Evolutionary conservation across 306 rosid genomes (phyloP), one percentile per base, ranked within the genome.

Genomic region (Quercus robur): DNA sequence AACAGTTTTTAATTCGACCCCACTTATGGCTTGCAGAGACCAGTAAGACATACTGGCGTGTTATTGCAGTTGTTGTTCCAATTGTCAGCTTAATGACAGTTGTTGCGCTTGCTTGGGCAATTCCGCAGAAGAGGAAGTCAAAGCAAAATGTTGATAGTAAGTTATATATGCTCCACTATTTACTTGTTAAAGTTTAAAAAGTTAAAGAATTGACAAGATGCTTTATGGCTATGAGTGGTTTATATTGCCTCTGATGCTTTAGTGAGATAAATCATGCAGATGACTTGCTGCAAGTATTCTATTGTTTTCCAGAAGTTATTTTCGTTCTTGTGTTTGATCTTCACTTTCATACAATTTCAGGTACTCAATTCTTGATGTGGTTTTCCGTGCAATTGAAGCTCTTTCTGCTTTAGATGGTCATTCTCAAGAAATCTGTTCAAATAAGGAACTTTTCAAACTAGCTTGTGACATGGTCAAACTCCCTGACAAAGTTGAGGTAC

Each of bases 401-500:
- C 89, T 95, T 79, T 93, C 99, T 78, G 88, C 86, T 70, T 51
- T 90, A 57, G 97, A 95, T 77, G 90, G 84, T 35, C 85, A 90
- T 87, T 95, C 95, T 85, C 90, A 77, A 75, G 92, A 91, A 76
- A 86, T 93, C 66, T 90, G 97, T 84, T 87, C 92, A 78, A 90
- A 89, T 82, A 79, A 88, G 86, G 82, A 91, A 75, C 91, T 93
- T 78, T 90, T 95, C 64, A 86, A 64, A 58, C 82, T 89, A 75
- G 85, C 81, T 70, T 85, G 87, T 80, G 82, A 82, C 55, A 81
- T 95, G 75, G 82, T 91, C 70, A 95, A 87, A 85, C 79, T 95
- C 66, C 93, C 89, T 51, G 95, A 95, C 82, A 93, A 91, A 93
- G 90, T 81, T 75, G 99, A 95, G 99, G 98, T 95, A 87, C 80